Evolutionary conservation across 768 basidiomycete species (phyloP).

Genomic region (Suillus hirtellus): DNA sequence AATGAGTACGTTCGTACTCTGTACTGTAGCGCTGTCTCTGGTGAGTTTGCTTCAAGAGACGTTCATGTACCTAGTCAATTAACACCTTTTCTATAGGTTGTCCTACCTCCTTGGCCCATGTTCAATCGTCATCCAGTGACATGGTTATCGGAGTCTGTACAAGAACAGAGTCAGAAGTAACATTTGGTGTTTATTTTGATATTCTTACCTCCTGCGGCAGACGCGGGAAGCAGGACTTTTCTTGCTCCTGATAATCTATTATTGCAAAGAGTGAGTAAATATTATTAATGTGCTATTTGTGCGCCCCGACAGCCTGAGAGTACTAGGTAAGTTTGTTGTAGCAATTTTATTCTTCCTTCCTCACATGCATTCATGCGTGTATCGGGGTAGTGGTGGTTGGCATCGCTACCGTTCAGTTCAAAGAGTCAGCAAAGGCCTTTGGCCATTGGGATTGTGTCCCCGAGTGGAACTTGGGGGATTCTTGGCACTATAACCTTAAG

Average conservation of each 20-base stretch:
- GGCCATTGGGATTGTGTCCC: not conserved
- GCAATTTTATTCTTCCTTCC: constrained; percentile 3
- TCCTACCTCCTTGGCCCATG: constrained; percentile 71
- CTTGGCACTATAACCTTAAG: not conserved
- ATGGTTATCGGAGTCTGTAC: constrained; percentile 47
- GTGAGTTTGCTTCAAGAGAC: not conserved
- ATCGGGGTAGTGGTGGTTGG: not conserved
- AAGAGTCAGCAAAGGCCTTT: not conserved
- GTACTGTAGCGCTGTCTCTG: constrained; percentile 6
- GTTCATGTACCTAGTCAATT: not conserved
- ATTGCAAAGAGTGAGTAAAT: not conserved
- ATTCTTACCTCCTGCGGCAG: not conserved
- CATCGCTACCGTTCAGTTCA: not conserved
- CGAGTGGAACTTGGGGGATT: not conserved
- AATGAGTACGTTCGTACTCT: constrained; percentile 17
- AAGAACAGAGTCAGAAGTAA: constrained; percentile 24
- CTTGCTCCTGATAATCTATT: constrained; percentile 1
- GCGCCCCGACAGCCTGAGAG: constrained; percentile 10
- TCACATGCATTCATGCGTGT: not conserved
- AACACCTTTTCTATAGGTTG: constrained; percentile 39
- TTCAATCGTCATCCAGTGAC: constrained; percentile 62
- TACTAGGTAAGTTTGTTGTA: constrained; percentile 3
- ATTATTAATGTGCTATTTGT: not conserved
- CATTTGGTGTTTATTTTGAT: constrained; percentile 4
- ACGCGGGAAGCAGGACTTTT: not conserved